Evolutionary conservation across 2,329 filamentous ascomycete genomes (phyloP), one percentile per base, ranked within the genome.

Genomic region (Phyllosticta citribraziliensis): DNA sequence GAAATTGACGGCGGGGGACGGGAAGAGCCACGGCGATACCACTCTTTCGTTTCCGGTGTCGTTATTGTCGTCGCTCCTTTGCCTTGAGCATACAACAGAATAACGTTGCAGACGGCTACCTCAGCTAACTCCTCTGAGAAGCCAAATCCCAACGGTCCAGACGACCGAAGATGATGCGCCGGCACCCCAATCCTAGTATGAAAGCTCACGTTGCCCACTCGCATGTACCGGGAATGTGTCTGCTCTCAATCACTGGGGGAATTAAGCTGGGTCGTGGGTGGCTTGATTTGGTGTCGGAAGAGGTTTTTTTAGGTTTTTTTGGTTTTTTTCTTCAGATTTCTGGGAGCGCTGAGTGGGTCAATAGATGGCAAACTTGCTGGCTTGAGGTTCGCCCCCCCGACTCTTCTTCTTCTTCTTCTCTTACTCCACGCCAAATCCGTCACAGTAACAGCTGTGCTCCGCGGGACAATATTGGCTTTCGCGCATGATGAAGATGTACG

Each of bases 381-480:
- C 33, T 40, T 40, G 33, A 40, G 33, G 33, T 40, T 51, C n/a
- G n/a, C n/a, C n/a, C n/a, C 51, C 19, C 24, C 51, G 51, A 20
- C 51, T n/a, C n/a, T n/a, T n/a, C n/a, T n/a, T n/a, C n/a, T n/a
- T n/a, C n/a, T n/a, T 52, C 24, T 20, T 22, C 22, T 22, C 50
- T 22, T 22, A 5, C 10, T 20, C 12, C 24, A 83, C 71, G 1
- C 85, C 84, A 56, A 81, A 87, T 5, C 82, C 83, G 63, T 87
- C 84, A 68, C 85, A 87, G 64, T 84, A 84, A 71, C 85, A 87
- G 0, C 80, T 70, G 60, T 81, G 76, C 71, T 84, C 80, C 52
- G 73, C 71, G 0, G 80, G 79, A 65, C 81, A 83, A 58, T 77
- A 74, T 10, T 78, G 69, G 4, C 76, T 73, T 17, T 74, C 63